phyloP scores from a whole-genome alignment of 139 green algal genomes.

The Closterium sp. region DNA sequence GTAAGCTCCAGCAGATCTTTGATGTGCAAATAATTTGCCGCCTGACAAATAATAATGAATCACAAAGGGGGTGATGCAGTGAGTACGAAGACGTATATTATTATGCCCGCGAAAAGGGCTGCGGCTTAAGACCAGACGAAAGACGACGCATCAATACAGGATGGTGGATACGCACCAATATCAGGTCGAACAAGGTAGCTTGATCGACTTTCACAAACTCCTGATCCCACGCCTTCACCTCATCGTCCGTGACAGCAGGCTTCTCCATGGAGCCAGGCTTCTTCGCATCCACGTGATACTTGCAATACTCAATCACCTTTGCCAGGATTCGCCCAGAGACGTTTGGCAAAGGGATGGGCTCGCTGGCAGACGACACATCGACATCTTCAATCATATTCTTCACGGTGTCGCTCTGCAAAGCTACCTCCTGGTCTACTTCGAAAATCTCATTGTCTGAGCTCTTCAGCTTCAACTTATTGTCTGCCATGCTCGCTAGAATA shows the following conservation, averaged over 20 bases:
- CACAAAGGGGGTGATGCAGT: not conserved
- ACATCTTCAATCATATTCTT: constrained; percentile 62
- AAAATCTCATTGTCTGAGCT: constrained; percentile 59
- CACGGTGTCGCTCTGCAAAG: constrained; percentile 51
- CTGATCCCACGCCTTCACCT: constrained; percentile 87
- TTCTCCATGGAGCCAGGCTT: constrained; percentile 58
- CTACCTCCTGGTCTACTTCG: constrained; percentile 57
- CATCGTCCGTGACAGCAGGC: constrained; percentile 60
- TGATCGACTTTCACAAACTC: constrained; percentile 99
- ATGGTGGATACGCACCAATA: constrained; percentile 64
- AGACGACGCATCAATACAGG: not conserved
- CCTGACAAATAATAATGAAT: constrained; percentile 51
- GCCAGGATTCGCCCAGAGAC: constrained; percentile 58
- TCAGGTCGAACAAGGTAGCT: constrained; percentile 95
- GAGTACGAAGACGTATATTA: not conserved
- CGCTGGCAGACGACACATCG: constrained; percentile 40
- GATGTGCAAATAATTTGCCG: constrained; percentile 99
- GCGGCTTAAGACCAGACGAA: not conserved
- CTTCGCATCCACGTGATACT: constrained; percentile 80
- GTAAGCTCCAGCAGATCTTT: constrained; percentile 95
- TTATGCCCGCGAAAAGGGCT: not conserved
- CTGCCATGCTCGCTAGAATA: not conserved
- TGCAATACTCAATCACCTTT: constrained; percentile 96
- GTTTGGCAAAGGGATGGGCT: constrained; percentile 60
- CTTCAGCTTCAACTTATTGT: constrained; percentile 52